A percentile compares a stretch with the other conserved stretches of the same genome.
These are phyloP conservation scores for Lanmaoa rubissima DNA, from an alignment of 768 basidiomycete genomes.

Conservation along the genomic window DNA sequence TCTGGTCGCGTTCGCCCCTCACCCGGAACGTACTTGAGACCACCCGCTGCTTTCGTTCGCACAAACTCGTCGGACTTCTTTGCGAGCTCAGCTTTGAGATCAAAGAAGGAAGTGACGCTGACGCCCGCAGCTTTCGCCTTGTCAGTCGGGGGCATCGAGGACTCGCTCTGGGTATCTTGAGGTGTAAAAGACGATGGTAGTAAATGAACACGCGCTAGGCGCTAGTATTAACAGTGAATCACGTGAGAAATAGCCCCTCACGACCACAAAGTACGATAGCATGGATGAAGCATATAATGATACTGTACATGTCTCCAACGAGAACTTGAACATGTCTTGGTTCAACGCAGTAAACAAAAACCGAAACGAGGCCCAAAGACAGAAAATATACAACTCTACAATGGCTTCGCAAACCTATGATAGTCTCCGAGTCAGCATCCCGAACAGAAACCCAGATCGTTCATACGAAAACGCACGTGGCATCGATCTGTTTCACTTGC, in stretches of 20 bases:
- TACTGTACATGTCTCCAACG: background rate
- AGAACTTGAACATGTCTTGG: background rate
- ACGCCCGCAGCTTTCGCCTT: slow-evolving; percentile 67
- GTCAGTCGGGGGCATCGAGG: slow-evolving; percentile 45
- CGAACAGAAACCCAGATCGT: background rate
- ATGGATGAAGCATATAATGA: background rate
- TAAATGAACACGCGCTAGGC: background rate
- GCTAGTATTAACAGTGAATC: background rate
- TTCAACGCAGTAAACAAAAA: slow-evolving; percentile 46
- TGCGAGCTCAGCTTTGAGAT: slow-evolving; percentile 62
- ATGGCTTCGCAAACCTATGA: slow-evolving; percentile 56
- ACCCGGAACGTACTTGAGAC: slow-evolving; percentile 48
- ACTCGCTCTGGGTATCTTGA: slow-evolving; percentile 7
- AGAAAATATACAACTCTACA: slow-evolving; percentile 85
- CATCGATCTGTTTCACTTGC: slow-evolving; percentile 91
- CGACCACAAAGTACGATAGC: background rate
- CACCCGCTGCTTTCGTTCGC: slow-evolving; percentile 62
- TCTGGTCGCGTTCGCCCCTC: too few species aligned
- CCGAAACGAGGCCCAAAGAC: background rate
- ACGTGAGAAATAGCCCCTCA: slow-evolving; percentile 7
- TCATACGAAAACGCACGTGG: slow-evolving; percentile 67
- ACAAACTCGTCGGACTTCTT: slow-evolving; percentile 57
- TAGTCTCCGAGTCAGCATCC: slow-evolving; percentile 2
- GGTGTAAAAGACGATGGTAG: background rate
- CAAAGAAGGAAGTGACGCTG: slow-evolving; percentile 75